These are phyloP conservation scores for Rhododendron simsii DNA, from an alignment of 148 eudicot genomes.

Conservation along the genomic window DNA sequence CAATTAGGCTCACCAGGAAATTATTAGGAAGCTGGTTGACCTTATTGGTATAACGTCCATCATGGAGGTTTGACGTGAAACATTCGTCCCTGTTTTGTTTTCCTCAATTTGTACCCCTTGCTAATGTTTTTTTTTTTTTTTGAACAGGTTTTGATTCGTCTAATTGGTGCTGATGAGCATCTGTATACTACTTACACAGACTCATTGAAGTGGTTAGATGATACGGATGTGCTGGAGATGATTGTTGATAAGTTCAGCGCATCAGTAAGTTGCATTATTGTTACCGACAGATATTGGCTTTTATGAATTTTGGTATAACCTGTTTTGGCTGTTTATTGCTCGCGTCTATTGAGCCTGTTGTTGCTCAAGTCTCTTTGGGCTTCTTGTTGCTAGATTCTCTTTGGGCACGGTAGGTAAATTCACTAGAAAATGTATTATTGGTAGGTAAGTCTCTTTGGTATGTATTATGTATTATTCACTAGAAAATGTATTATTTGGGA, in stretches of 20 bases:
- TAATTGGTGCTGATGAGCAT: constrained; percentile 94
- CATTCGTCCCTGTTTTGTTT: not conserved
- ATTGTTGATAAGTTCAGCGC: constrained; percentile 93
- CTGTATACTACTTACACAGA: constrained; percentile 60
- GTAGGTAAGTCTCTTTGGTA: too few species aligned
- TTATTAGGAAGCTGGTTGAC: constrained; percentile 74
- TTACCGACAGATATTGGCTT: not conserved
- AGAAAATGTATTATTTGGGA: not conserved
- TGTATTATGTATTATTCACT: too few species aligned
- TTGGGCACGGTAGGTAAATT: not conserved
- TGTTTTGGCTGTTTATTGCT: not conserved
- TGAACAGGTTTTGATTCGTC: constrained; percentile 82
- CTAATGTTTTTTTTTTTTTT: constrained; percentile 10
- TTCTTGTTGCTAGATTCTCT: not conserved
- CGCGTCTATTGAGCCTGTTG: not conserved
- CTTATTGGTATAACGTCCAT: constrained; percentile 93
- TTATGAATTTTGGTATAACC: not conserved
- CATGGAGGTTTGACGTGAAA: constrained; percentile 73
- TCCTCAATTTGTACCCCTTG: constrained; percentile 13
- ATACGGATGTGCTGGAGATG: constrained; percentile 84
- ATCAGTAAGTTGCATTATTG: constrained; percentile 55
- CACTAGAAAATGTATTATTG: not conserved
- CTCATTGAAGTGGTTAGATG: constrained; percentile 88
- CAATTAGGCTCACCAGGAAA: constrained; percentile 65
- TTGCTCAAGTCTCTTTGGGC: not conserved